phyloP scores from a whole-genome alignment of 2,329 filamentous ascomycete species.

The Neonectria sp. region DNA sequence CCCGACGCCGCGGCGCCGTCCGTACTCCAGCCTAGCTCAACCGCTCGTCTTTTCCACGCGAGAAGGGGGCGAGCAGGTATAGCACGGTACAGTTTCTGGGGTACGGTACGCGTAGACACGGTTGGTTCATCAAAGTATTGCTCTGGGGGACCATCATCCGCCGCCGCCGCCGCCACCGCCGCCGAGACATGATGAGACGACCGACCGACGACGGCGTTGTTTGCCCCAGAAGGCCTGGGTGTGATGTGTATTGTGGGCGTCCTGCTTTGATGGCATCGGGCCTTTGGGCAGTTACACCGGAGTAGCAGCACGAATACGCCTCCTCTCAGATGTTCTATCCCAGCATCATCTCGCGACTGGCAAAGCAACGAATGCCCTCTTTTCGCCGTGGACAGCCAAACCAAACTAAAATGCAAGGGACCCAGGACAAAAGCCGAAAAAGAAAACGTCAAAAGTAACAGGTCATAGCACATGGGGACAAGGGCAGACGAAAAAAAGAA shows the following conservation, averaged over 20 bases:
- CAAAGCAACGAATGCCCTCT: not conserved
- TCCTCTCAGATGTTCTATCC: not conserved
- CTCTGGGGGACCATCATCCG: constrained; percentile 14
- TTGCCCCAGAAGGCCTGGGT: constrained; percentile 13
- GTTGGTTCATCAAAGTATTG: not conserved
- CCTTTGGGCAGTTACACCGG: constrained; percentile 15
- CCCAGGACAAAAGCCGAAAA: constrained; percentile 9
- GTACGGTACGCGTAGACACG: not conserved
- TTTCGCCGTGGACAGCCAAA: not conserved
- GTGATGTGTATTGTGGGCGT: not conserved
- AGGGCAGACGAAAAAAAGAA: constrained; percentile 21
- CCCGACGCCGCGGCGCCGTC: constrained; percentile 11
- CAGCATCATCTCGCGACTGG: not conserved
- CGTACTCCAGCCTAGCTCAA: constrained; percentile 1
- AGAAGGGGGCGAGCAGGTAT: not conserved
- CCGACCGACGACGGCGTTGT: constrained; percentile 20
- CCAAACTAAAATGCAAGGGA: not conserved
- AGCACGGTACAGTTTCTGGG: not conserved
- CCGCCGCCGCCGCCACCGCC: not conserved
- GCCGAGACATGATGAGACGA: constrained; percentile 22
- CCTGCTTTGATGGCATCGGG: constrained; percentile 15
- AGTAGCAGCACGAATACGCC: constrained; percentile 15
- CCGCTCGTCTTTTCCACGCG: not conserved
- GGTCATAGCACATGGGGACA: constrained; percentile 23
- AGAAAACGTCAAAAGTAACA: constrained; percentile 19